phyloP scores from a whole-genome alignment of 2,329 filamentous ascomycete genomes.

The Elsinoe fawcettii region DNA sequence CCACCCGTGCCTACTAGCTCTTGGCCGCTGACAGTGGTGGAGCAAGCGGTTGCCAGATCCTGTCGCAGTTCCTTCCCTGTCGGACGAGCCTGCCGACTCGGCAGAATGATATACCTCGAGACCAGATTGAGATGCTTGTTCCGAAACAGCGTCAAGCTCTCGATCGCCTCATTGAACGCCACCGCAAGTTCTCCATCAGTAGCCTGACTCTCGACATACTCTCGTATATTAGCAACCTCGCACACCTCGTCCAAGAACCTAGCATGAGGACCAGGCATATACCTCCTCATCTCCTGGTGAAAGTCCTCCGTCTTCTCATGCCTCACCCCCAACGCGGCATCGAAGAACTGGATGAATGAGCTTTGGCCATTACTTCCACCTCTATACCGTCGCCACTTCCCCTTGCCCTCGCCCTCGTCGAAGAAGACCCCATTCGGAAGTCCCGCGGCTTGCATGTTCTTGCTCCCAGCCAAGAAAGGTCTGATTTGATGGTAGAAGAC shows the following conservation, averaged over 20 bases:
- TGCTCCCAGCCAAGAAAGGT: slow-evolving; percentile 46
- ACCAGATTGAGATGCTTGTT: slow-evolving; percentile 48
- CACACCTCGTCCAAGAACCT: slow-evolving; percentile 44
- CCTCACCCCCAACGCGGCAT: slow-evolving; percentile 45
- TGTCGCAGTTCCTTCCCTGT: slow-evolving; percentile 26
- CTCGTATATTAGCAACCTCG: slow-evolving; percentile 39
- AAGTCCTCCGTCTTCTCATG: slow-evolving; percentile 38
- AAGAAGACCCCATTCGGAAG: slow-evolving; percentile 47
- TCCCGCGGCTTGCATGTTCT: slow-evolving; percentile 46
- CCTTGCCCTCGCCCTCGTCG: slow-evolving; percentile 41
- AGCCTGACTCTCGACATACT: slow-evolving; percentile 34
- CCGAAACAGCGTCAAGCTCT: slow-evolving; percentile 40
- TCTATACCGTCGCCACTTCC: slow-evolving; percentile 44
- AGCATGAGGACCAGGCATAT: slow-evolving; percentile 48
- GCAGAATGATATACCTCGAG: slow-evolving; percentile 46
- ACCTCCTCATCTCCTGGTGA: slow-evolving; percentile 45
- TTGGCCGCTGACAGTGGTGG: slow-evolving; percentile 30
- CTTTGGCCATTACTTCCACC: slow-evolving; percentile 51
- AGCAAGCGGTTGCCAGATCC: slow-evolving; percentile 42
- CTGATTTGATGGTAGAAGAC: slow-evolving; percentile 47
- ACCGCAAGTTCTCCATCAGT: slow-evolving; percentile 31
- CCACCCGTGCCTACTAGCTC: slow-evolving; percentile 45
- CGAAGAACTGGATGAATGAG: slow-evolving; percentile 47
- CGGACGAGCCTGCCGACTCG: slow-evolving; percentile 23
- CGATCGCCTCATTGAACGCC: slow-evolving; percentile 42